These are phyloP conservation scores for Saksenaea oblongispora DNA, from an alignment of 371 early-diverging fungal species.

Conservation along the genomic window DNA sequence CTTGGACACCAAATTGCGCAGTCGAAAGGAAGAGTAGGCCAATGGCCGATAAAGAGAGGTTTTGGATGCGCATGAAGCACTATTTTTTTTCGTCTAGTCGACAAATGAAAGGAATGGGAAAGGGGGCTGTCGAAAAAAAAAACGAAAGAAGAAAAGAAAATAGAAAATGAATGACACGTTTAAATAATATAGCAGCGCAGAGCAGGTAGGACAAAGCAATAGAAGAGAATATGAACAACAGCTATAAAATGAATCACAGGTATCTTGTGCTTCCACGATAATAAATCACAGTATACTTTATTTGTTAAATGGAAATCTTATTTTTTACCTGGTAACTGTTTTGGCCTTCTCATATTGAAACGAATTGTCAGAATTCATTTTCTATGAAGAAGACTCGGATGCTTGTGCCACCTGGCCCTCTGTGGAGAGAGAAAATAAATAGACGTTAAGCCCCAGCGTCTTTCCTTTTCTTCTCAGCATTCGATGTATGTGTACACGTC, in stretches of 20 bases:
- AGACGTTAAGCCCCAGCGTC: not conserved
- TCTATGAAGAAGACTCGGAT: not conserved
- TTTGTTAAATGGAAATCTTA: not conserved
- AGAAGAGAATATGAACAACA: not conserved
- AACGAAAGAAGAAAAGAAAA: slow-evolving; percentile 5
- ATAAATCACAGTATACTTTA: not conserved
- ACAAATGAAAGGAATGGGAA: slow-evolving; percentile 13
- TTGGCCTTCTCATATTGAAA: no score
- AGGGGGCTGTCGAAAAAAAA: not conserved
- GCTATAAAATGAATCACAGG: not conserved
- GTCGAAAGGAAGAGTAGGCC: slow-evolving; percentile 22
- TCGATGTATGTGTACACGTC: not conserved
- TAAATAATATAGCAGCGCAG: not conserved
- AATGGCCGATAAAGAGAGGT: slow-evolving; percentile 22
- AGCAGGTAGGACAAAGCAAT: slow-evolving; percentile 1
- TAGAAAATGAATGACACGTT: slow-evolving; percentile 20
- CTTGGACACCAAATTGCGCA: slow-evolving; percentile 9
- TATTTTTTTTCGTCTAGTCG: not conserved
- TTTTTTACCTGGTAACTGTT: no score
- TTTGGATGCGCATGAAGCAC: slow-evolving; percentile 8
- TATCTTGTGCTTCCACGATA: not conserved
- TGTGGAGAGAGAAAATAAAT: not conserved
- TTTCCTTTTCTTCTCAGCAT: not conserved
- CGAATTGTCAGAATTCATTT: not conserved
- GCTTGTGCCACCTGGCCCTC: not conserved